A percentile compares a stretch with the other conserved stretches of the same genome.
Conservation (phyloP, 495 filamentous ascomycete genomes). For the Baudoinia panamericana region DNA sequence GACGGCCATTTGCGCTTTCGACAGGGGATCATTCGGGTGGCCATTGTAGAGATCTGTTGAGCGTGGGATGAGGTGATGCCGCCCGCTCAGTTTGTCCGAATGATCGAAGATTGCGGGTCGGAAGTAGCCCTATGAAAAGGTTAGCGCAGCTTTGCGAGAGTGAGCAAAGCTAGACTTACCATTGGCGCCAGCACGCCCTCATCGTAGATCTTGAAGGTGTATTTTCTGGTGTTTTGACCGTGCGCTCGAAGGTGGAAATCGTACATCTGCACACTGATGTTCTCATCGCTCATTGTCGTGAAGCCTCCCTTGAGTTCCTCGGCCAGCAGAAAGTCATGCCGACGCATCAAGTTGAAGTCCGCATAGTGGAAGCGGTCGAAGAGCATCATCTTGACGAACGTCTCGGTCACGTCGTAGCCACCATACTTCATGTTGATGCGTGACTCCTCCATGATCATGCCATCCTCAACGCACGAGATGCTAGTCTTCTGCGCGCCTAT, state of each 20-base stretch:
- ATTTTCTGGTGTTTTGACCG: conserved; percentile 79
- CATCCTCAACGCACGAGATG: conserved; percentile 93
- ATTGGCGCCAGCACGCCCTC: conserved; percentile 82
- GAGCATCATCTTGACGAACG: conserved; percentile 93
- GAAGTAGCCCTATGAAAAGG: conserved; percentile 40
- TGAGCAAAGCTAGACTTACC: conserved; percentile 32
- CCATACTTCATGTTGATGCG: conserved; percentile 88
- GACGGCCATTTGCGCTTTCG: conserved; percentile 71
- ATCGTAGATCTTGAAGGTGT: conserved; percentile 88
- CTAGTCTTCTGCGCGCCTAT: conserved; percentile 97
- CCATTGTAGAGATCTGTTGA: conserved; percentile 92
- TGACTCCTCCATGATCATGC: conserved; percentile 86
- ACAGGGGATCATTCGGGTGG: conserved; percentile 74
- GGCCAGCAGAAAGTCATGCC: conserved; percentile 85
- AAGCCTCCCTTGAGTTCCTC: conserved; percentile 89
- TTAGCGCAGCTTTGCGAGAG: neutral
- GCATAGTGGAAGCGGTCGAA: conserved; percentile 85
- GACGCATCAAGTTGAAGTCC: conserved; percentile 78
- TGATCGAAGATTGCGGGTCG: conserved; percentile 78
- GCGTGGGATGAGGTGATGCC: conserved; percentile 63
- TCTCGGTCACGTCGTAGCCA: conserved; percentile 82
- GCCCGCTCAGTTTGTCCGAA: conserved; percentile 57
- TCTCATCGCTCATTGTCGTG: conserved; percentile 73
- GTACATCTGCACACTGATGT: conserved; percentile 64
- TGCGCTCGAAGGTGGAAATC: conserved; percentile 83